Evolutionary conservation across 1,284 basidiomycete genomes (phyloP).

Genomic region (Vanrija sp.): DNA sequence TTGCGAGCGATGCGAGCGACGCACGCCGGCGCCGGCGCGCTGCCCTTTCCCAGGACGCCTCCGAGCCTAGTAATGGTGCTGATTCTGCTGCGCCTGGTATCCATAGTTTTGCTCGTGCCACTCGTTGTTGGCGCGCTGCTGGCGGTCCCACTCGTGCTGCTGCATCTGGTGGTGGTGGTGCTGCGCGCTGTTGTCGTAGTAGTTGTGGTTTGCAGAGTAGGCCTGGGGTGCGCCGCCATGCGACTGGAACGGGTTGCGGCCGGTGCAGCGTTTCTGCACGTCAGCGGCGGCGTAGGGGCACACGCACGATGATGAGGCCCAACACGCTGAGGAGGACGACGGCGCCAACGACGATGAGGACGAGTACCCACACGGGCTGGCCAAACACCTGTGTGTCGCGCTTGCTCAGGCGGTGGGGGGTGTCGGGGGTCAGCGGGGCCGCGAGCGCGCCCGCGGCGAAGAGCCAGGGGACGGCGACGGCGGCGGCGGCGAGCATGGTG

Average conservation of each 20-base stretch:
- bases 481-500: too few relatives aligned
- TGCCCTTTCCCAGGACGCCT: too few relatives aligned
- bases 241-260: neutral
- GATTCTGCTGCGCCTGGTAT: neutral
- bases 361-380: too few relatives aligned
- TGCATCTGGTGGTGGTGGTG: neutral
- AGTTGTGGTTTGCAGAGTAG: neutral
- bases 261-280: neutral
- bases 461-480: too few relatives aligned
- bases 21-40: too few relatives aligned
- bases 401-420: too few relatives aligned
- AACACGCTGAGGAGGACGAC: neutral
- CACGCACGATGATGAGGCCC: neutral
- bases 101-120: constrained; percentile 1
- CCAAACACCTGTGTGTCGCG: too few relatives aligned
- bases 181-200: neutral
- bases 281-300: neutral
- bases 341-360: neutral
- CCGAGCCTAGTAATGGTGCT: too few relatives aligned
- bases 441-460: too few relatives aligned
- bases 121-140: neutral
- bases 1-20: too few relatives aligned
- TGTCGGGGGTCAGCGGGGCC: too few relatives aligned
- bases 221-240: neutral
- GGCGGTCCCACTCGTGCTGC: constrained; percentile 1